Conservation (phyloP, 148 eudicot genomes). For the Vaccinium macrocarpon region DNA sequence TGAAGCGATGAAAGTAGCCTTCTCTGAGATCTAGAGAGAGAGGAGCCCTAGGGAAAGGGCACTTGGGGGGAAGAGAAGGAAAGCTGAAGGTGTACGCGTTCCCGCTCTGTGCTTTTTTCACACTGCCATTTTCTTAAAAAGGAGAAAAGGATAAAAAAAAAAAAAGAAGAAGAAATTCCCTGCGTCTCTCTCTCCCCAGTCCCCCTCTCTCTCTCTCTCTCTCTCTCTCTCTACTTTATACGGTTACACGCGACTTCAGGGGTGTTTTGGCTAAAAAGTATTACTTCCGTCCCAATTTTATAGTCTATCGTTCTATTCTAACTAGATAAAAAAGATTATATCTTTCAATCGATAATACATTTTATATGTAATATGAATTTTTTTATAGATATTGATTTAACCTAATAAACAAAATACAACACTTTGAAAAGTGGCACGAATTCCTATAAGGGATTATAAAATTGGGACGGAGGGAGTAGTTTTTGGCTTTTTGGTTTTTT, state of each 20-base stretch:
- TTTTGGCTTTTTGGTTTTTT: too few relatives aligned
- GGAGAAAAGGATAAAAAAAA: neutral
- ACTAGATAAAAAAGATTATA: too few relatives aligned
- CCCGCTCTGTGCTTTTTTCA: constrained; percentile 2
- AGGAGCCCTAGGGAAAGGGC: neutral
- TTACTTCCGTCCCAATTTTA: too few relatives aligned
- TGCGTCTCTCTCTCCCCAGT: neutral
- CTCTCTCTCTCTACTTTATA: neutral
- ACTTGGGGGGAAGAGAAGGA: neutral
- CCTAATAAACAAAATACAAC: too few relatives aligned
- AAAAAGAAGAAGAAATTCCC: neutral
- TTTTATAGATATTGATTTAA: too few relatives aligned
- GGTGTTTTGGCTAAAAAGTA: too few relatives aligned
- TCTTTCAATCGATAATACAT: too few relatives aligned
- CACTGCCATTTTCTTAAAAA: neutral
- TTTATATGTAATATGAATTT: too few relatives aligned
- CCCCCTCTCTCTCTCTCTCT: neutral
- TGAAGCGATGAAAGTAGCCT: constrained; percentile 2
- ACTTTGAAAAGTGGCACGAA: too few relatives aligned
- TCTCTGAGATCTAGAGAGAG: neutral
- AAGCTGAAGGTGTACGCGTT: neutral
- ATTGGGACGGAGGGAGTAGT: too few relatives aligned
- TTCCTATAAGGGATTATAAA: too few relatives aligned
- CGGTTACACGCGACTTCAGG: neutral
- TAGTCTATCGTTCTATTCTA: too few relatives aligned